Percentiles rank a stretch among this genome's conserved stretches.
phyloP scores from a whole-genome alignment of 495 filamentous ascomycete species.

The Podospora bellae-mahoneyi region DNA sequence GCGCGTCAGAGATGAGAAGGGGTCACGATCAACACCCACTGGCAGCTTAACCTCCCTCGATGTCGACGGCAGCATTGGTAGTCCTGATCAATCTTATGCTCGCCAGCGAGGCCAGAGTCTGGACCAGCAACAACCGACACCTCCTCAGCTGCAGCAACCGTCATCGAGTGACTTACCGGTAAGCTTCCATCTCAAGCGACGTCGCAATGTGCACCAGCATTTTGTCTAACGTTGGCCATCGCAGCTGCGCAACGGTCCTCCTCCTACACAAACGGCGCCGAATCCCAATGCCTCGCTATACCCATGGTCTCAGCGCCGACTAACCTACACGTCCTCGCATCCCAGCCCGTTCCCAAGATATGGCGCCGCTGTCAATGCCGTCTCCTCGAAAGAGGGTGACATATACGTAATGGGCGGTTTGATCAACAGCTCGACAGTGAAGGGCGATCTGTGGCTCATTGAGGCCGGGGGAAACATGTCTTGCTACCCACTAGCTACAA shows the following conservation, averaged over 20 bases:
- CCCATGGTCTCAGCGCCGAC: slow-evolving; percentile 88
- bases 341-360: slow-evolving; percentile 93
- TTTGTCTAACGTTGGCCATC: slow-evolving; percentile 10
- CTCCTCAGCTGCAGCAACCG: slow-evolving; percentile 21
- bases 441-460: slow-evolving; percentile 97
- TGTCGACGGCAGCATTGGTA: slow-evolving; percentile 46
- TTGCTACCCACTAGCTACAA: slow-evolving; percentile 88
- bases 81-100: slow-evolving; percentile 47
- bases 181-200: slow-evolving; percentile 18
- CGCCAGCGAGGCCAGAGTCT: slow-evolving; percentile 39
- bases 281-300: slow-evolving; percentile 66
- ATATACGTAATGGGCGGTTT: slow-evolving; percentile 98
- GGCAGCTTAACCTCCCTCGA: slow-evolving; percentile 54
- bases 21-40: slow-evolving; percentile 50
- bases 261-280: slow-evolving; percentile 24
- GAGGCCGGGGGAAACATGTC: slow-evolving; percentile 84
- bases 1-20: slow-evolving; percentile 48
- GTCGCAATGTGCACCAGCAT: neutral
- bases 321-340: slow-evolving; percentile 80
- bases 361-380: slow-evolving; percentile 91
- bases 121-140: slow-evolving; percentile 29
- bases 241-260: slow-evolving; percentile 48
- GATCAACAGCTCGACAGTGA: slow-evolving; percentile 89
- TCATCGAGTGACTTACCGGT: slow-evolving; percentile 49
- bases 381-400: slow-evolving; percentile 91